These are phyloP conservation scores for Botrytis hyacinthi DNA, from an alignment of 2,329 filamentous ascomycete genomes.

Conservation along the genomic window DNA sequence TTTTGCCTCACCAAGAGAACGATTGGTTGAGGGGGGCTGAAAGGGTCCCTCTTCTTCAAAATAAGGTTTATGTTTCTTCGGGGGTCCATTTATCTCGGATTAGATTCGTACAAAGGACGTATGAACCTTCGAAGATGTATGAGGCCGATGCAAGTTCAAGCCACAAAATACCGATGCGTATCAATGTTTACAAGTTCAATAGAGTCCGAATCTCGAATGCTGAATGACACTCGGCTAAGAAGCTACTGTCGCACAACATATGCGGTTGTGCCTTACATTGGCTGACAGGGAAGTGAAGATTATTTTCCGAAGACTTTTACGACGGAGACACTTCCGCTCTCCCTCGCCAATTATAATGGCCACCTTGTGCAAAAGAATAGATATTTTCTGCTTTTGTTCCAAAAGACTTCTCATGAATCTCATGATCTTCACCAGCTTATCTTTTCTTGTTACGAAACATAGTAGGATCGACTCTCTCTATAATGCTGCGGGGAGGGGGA, in stretches of 20 bases:
- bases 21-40: constrained; percentile 1
- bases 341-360: neutral
- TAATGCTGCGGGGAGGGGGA: neutral
- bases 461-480: neutral
- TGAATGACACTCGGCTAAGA: neutral
- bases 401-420: neutral
- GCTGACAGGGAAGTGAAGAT: neutral
- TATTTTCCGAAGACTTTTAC: neutral
- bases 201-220: neutral
- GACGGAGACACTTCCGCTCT: neutral
- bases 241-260: neutral
- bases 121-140: neutral
- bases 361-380: neutral
- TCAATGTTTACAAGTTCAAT: neutral
- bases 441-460: neutral
- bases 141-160: neutral
- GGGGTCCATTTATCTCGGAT: neutral
- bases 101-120: neutral
- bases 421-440: neutral
- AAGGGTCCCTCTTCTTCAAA: neutral
- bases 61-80: constrained; percentile 3
- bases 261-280: neutral
- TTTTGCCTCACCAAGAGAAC: neutral
- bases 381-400: neutral
- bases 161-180: neutral